Conservation (phyloP, 2,329 filamentous ascomycete species). For the Daldinia sp. region DNA sequence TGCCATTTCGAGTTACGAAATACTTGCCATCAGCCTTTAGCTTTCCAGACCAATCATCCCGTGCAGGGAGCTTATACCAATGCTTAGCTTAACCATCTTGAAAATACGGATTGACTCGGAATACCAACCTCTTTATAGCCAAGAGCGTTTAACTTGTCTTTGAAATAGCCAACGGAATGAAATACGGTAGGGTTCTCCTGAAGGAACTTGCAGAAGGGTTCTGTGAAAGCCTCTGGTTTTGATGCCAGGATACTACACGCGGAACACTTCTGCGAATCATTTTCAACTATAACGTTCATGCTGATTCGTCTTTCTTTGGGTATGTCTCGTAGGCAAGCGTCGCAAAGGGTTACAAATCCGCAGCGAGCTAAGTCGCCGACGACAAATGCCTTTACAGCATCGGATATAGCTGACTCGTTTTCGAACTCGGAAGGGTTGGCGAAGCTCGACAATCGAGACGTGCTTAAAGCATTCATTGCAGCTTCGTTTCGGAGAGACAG, state of each 20-base stretch:
- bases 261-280: constrained; percentile 40
- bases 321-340: constrained; percentile 46
- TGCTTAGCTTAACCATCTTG: constrained; percentile 5
- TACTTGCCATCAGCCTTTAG: constrained; percentile 88
- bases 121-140: constrained; percentile 78
- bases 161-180: constrained; percentile 86
- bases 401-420: constrained; percentile 40
- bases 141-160: constrained; percentile 74
- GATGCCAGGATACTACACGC: constrained; percentile 42
- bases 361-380: constrained; percentile 43
- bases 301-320: constrained; percentile 32
- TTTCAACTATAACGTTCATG: neutral
- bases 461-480: constrained; percentile 48
- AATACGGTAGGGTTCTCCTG: constrained; percentile 93
- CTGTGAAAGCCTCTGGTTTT: constrained; percentile 75
- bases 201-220: constrained; percentile 90
- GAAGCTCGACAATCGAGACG: constrained; percentile 48
- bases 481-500: constrained; percentile 60
- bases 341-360: constrained; percentile 42
- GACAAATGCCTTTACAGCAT: constrained; percentile 47
- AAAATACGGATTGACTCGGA: constrained; percentile 4
- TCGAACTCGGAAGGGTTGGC: constrained; percentile 48
- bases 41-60: constrained; percentile 80
- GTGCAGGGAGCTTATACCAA: constrained; percentile 73
- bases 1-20: constrained; percentile 87